Conservation (phyloP, 75 land plant genomes). For the Cupressus sempervirens region DNA sequence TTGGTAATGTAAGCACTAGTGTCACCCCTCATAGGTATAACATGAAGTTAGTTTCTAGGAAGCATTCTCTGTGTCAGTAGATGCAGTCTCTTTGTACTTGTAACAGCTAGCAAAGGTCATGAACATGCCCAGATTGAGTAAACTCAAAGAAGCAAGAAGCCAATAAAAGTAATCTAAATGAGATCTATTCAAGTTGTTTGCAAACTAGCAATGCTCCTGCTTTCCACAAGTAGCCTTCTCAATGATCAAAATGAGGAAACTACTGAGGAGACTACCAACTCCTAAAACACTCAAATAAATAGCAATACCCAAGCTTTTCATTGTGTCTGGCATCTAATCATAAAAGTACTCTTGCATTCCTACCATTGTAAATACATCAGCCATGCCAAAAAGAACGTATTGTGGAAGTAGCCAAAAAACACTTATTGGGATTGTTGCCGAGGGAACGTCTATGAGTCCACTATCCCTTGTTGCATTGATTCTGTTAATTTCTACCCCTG, state of each 20-base stretch:
- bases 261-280: constrained; percentile 74
- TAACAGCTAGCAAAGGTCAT: constrained; percentile 16
- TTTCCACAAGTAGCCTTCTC: constrained; percentile 22
- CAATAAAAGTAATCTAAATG: constrained; percentile 51
- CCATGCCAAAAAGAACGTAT: no score
- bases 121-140: constrained; percentile 23
- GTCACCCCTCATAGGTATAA: no score
- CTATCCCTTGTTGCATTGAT: no score
- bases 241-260: no score
- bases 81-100: no score
- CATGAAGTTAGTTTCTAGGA: no score
- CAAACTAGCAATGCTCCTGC: constrained; percentile 46
- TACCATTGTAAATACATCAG: constrained; percentile 67
- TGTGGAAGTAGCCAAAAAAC: no score
- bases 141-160: constrained; percentile 32
- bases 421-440: no score
- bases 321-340: constrained; percentile 65
- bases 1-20: no score
- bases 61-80: no score
- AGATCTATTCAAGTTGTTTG: constrained; percentile 45
- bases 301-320: constrained; percentile 81
- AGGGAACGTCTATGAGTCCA: no score
- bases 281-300: constrained; percentile 73
- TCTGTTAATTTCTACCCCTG: no score
- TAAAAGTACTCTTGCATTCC: constrained; percentile 95